A percentile compares a stretch with the other conserved stretches of the same genome.
These are phyloP conservation scores for Erodium texanum DNA, from an alignment of 441 rosid species.

Conservation along the genomic window DNA sequence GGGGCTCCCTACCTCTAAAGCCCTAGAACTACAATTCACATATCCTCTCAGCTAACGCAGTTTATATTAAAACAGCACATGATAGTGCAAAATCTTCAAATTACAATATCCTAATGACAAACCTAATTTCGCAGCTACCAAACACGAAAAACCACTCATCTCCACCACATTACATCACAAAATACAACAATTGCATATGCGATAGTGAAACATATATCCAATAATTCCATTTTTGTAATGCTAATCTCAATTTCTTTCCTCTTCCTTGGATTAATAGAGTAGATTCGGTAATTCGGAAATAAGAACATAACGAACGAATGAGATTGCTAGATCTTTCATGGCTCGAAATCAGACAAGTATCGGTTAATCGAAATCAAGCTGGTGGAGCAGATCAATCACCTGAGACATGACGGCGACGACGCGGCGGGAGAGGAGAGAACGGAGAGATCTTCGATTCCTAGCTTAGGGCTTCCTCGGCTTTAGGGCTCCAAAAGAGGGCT, in stretches of 20 bases:
- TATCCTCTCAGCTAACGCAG: neutral
- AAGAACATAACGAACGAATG: neutral
- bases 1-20: neutral
- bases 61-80: neutral
- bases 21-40: neutral
- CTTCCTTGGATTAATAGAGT: neutral
- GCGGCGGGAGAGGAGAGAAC: conserved; percentile 8
- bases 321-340: conserved; percentile 3
- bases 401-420: conserved; percentile 39
- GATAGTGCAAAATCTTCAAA: neutral
- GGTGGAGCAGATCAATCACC: conserved; percentile 21
- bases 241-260: neutral
- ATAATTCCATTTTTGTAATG: neutral
- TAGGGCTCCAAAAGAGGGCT: neutral
- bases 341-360: neutral
- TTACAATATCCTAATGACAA: neutral
- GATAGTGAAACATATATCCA: neutral
- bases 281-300: neutral
- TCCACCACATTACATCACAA: neutral
- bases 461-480: neutral
- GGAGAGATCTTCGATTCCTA: neutral
- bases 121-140: neutral
- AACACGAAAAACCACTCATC: neutral
- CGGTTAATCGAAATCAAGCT: neutral
- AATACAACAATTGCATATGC: neutral